Evolutionary conservation across 2,329 filamentous ascomycete genomes (phyloP), one percentile per base, ranked within the genome.

Genomic region (Paecilomyces sp.): DNA sequence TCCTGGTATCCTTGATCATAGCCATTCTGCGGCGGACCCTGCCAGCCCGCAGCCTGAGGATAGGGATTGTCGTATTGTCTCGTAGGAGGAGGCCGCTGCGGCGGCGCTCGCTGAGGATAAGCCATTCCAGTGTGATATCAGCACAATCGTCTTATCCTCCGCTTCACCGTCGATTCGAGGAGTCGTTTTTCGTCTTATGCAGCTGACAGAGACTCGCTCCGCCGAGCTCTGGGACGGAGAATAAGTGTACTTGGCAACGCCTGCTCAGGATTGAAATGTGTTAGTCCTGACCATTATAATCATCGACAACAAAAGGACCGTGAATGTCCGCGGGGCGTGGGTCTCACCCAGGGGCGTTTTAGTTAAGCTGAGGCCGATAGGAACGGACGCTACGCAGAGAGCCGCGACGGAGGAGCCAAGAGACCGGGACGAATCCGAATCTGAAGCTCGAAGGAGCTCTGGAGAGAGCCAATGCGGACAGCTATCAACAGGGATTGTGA

Each of bases 41-140:
- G 65, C 36, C 64, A 68, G 57, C 65, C 67, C 61, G 62, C 55
- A 61, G 59, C 53, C 61, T 60, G 63, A 62, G 65, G 67, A 56
- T 54, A 62, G 56, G 58, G 64, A 61, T 53, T 64, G 57, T 66
- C 67, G 57, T 72, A 70, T 58, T 72, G 70, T 59, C 70, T 70
- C 58, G 70, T 60, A 28, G 74, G 74, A 57, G 70, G 71, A 28
- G 69, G 69, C 57, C 70, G 65, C 64, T 73, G 71, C 31, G 24
- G 52, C 55, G 65, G 63, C 34, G 68, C 67, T 55, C 67, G 69
- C 55, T 71, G 71, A 51, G 71, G 69, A 56, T 75, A 77, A 58
- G 74, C 74, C 74, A 77, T 77, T 58, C n/a, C n/a, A 6, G n/a
- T 47, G 6, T 18, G 9, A 22, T 47, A 47, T 22, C 15, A 47